Conservation (phyloP, 768 basidiomycete genomes). For the Suillus subalutaceus region DNA sequence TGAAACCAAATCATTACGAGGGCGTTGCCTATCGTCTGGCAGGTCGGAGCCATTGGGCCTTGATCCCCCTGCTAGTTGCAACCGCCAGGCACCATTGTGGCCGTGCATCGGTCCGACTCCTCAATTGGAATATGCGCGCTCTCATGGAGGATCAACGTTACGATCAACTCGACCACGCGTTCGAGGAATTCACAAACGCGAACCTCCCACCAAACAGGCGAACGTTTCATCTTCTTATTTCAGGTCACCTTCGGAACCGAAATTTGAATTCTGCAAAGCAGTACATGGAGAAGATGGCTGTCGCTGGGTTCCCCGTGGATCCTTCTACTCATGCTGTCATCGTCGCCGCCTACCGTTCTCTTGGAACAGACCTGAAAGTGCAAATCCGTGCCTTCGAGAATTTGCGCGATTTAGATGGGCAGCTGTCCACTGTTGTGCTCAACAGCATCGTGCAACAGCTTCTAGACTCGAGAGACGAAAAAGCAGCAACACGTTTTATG, state of each 20-base stretch:
- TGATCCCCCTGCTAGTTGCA: conserved; percentile 49
- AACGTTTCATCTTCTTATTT: conserved; percentile 71
- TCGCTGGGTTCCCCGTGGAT: conserved; percentile 55
- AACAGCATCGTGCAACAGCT: conserved; percentile 70
- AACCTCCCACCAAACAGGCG: conserved; percentile 53
- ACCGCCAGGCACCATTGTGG: conserved; percentile 54
- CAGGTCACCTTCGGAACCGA: conserved; percentile 69
- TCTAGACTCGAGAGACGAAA: conserved; percentile 56
- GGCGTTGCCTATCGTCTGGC: conserved; percentile 53
- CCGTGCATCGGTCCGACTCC: conserved; percentile 53
- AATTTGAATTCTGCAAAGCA: conserved; percentile 59
- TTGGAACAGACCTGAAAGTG: conserved; percentile 61
- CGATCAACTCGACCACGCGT: conserved; percentile 43
- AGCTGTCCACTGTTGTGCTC: conserved; percentile 54
- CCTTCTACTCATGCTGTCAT: conserved; percentile 63
- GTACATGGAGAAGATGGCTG: conserved; percentile 58
- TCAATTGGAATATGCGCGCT: conserved; percentile 74
- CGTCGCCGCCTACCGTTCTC: conserved; percentile 55
- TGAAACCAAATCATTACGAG: conserved; percentile 63
- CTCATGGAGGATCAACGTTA: conserved; percentile 57
- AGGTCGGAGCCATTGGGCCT: conserved; percentile 48
- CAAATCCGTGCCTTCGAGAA: conserved; percentile 52
- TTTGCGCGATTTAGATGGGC: conserved; percentile 43
- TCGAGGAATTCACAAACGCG: conserved; percentile 53
- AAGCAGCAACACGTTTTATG: conserved; percentile 49